Evolutionary conservation across 2,329 filamentous ascomycete genomes (phyloP), one percentile per base, ranked within the genome.

Genomic region (Colletotrichum acutatum): DNA sequence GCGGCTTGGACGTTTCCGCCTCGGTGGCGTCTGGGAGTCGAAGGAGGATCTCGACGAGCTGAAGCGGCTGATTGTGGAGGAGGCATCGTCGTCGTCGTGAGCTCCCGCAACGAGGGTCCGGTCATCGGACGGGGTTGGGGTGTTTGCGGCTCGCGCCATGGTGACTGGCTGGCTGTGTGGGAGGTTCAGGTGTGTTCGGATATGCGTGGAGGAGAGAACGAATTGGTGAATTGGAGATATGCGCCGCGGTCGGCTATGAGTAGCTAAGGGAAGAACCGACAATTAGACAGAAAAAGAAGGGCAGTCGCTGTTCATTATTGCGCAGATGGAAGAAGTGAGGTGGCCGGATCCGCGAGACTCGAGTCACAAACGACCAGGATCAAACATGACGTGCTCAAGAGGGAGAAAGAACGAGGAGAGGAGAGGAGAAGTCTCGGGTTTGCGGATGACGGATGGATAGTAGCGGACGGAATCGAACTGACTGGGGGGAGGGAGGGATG

Each of bases 11-110:
- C 53, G 66, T 26, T 65, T 71, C 22, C 72, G 75, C 46, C 61
- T 64, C 16, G 72, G 74, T 57, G 49, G 46, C 26, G 59, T 68
- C 8, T 61, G 49, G 52, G 76, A 77, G 30, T 73, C 65, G 37
- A 78, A 34, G 19, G 77, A 78, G 11, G 77, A 77, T 56, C 75
- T 58, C 8, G 78, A 78, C 8, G 78, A 78, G 46, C 66, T 77
- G 26, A 71, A 56, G 5, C 68, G 75, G 65, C 74, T 75, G n/a
- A 75, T 73, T 16, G 75, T 73, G 0, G 74, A 75, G 52, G 76
- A 68, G 2, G 57, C 72, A 46, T 74, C 74, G 58, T 71, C 66
- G 42, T 72, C 65, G 63, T 70, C 66, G 28, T 5, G 54, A 30
- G 34, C 3, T 1, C 42, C 30, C 37, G 58, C 42, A 9, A 65